phyloP scores from a whole-genome alignment of 139 green algal species.

The Diplosphaera chodatii region DNA sequence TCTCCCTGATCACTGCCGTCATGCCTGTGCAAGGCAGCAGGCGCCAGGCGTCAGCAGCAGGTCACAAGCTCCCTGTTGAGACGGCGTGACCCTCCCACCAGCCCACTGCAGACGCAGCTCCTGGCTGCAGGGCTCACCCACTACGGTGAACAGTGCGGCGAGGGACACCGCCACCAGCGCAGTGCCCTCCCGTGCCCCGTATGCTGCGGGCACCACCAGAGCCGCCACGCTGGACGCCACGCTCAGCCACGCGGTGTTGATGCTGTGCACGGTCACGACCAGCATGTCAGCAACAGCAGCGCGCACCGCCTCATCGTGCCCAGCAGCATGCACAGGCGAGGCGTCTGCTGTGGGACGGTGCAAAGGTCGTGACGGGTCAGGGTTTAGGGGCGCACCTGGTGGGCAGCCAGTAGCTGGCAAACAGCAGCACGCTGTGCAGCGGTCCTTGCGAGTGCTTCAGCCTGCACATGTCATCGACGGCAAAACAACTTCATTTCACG shows the following conservation, averaged over 20 bases:
- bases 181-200: constrained; percentile 10
- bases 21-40: background rate
- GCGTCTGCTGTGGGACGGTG: too few species aligned
- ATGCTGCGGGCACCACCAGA: constrained; percentile 37
- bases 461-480: constrained; percentile 26
- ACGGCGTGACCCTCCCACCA: too few species aligned
- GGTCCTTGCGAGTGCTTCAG: constrained; percentile 14
- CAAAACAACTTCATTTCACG: too few species aligned
- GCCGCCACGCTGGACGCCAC: constrained; percentile 47
- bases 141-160: constrained; percentile 13
- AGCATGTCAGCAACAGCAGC: too few species aligned
- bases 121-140: too few species aligned
- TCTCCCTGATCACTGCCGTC: constrained; percentile 1
- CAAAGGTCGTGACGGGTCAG: too few species aligned
- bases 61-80: too few species aligned
- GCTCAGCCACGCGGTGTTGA: constrained; percentile 64
- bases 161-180: constrained; percentile 25
- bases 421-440: constrained; percentile 24
- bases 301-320: too few species aligned
- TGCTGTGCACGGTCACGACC: background rate
- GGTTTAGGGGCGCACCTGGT: constrained; percentile 21
- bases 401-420: constrained; percentile 39
- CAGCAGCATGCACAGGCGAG: too few species aligned
- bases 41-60: too few species aligned
- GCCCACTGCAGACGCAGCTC: too few species aligned